Evolutionary conservation across 371 early-diverging fungal species (phyloP), one percentile per base, ranked within the genome.

Genomic region (Apophysomyces ossiformis): DNA sequence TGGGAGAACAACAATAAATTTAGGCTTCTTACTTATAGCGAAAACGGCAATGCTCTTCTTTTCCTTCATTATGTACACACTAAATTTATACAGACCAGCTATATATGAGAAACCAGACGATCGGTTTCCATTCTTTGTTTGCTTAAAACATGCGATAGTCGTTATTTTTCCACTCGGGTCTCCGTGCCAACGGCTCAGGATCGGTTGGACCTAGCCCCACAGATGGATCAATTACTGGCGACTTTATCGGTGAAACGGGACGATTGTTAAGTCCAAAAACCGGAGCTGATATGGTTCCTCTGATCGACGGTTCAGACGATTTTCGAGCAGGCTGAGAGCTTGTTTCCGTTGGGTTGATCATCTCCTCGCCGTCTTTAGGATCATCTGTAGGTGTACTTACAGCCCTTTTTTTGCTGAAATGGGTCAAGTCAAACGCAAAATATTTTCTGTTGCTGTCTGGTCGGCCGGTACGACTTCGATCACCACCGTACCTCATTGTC

Each of bases 121-220:
- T 26, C 2, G 32, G 32, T 26, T 26, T 12, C 16, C 46, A 9
- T 32, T 47, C 18, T 47, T 47, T 59, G 13, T 6, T 18, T 18
- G 16, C 35, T 62, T 57, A 67, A 47, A 67, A 67, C 67, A 67
- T 67, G 62, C 67, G 67, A 58, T 62, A 67, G 36, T 67, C 67
- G 44, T 67, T 67, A 36, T 67, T 67, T 12, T 37, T 60, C 67
- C 67, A 67, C 36, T 67, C 67, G 11, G 67, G 67, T 37, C 62
- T 56, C 2, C 62, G 3, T 4, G 54, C 54, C 54, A 50, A 21
- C 21, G 54, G 54, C 21, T 50, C 32, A 21, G 54, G 21, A 9
- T 4, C 54, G 5, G 54, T 8, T 50, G 54, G 54, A 9, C 54
- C 54, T 1, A 50, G 54, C 21, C 21, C 9, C 5, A 50, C 21